Evolutionary conservation across 2,329 filamentous ascomycete species (phyloP), one percentile per base, ranked within the genome.

Genomic region (Blumeria hordei): DNA sequence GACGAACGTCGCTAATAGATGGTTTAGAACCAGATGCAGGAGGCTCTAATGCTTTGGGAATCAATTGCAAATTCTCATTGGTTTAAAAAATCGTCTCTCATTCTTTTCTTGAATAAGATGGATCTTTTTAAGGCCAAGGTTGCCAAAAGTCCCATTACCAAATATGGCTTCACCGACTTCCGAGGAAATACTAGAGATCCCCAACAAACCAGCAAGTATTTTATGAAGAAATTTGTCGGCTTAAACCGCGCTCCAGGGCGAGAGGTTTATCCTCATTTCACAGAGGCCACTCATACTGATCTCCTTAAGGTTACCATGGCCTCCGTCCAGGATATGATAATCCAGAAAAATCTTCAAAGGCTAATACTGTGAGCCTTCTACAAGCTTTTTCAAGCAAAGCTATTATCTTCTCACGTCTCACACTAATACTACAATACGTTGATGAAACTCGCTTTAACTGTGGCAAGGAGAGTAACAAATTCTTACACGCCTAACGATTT

Each of bases 41-140:
- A 90, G 68, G 84, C 85, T 2, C 72, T 90, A 62, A 88, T 88
- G 83, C 73, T 90, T 16, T 90, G 86, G 73, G 85, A 88, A 66
- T 88, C 84, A 1, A 83, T 90, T 59, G 83, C 83, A 64, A 88
- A 88, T 66, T 87, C 84, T 3, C 83, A 87, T 65, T 90, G 85
- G 85, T 90, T 90, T 69, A 79, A 80, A 62, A 81, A 83, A 61
- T 87, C 85, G 43, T 80, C 84, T 1, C 80, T 88, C 57, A 88
- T 90, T 60, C 75, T 90, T 54, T 90, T 90, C 70, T 74, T 90
- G 57, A 90, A 88, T 74, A 90, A 90, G 71, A 88, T 88, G 71
- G 85, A 90, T 67, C 72, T 88, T 11, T 90, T 90, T 74, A 83
- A 78, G 66, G 78, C 81, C 63, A 90, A 90, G 70, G 72, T 90